A percentile compares a stretch with the other conserved stretches of the same genome.
phyloP scores from a whole-genome alignment of 495 filamentous ascomycete species.

The Neurospora sublineolata region DNA sequence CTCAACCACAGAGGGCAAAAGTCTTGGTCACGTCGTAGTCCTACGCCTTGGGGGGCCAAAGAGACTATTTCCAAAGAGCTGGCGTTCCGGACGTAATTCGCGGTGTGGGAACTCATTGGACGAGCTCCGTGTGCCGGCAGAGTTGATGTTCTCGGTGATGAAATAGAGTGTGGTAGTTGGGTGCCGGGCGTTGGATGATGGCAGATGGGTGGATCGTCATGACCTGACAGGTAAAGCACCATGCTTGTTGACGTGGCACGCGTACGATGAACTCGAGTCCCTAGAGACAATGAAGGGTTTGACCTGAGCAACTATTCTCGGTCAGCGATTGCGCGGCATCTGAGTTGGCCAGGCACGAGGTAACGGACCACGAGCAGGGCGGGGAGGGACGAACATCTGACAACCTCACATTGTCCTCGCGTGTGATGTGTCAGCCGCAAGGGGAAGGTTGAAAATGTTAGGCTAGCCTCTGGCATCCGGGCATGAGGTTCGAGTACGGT shows the following conservation, averaged over 20 bases:
- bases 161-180: not conserved
- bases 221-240: not conserved
- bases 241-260: not conserved
- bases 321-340: not conserved
- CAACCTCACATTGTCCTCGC: not conserved
- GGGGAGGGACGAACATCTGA: not conserved
- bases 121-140: not conserved
- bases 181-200: not conserved
- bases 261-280: not conserved
- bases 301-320: not conserved
- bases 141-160: not conserved
- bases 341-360: constrained; percentile 6
- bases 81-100: not conserved
- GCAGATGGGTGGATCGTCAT: not conserved
- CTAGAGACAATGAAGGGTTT: not conserved
- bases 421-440: not conserved
- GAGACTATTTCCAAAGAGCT: not conserved
- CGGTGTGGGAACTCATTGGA: not conserved
- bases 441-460: not conserved
- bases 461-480: not conserved
- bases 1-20: not conserved
- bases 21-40: not conserved
- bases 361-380: not conserved
- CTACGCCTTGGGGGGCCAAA: not conserved
- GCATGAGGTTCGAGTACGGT: not conserved